These are phyloP conservation scores for Ophiostoma australiae DNA, from an alignment of 2,329 filamentous ascomycete genomes.

Conservation along the genomic window DNA sequence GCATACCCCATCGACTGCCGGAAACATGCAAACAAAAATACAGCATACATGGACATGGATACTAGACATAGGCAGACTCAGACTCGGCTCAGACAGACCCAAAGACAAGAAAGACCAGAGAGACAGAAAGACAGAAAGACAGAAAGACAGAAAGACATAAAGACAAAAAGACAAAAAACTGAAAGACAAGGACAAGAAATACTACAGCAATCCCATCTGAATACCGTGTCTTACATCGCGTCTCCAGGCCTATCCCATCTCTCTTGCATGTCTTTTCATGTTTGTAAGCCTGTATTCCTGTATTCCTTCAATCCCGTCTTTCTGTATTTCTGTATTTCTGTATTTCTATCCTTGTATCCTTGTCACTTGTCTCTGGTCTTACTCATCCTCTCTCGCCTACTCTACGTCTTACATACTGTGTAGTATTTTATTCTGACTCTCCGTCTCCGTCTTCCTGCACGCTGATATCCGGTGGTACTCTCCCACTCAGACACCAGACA, in stretches of 20 bases:
- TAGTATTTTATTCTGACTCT: not conserved
- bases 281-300: too few species aligned
- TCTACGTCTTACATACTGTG: not conserved
- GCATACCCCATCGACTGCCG: not conserved
- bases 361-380: not conserved
- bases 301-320: too few species aligned
- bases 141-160: too few species aligned
- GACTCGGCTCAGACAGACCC: not conserved
- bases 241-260: not conserved
- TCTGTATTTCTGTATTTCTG: too few species aligned
- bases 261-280: not conserved
- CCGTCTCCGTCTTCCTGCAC: not conserved
- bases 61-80: not conserved
- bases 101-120: not conserved
- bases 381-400: not conserved
- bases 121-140: too few species aligned
- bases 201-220: conserved; percentile 7
- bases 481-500: not conserved
- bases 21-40: not conserved
- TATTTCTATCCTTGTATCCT: not conserved
- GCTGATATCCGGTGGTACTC: conserved; percentile 1
- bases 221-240: conserved; percentile 10
- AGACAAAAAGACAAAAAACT: too few species aligned
- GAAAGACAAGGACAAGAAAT: not conserved
- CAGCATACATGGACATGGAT: not conserved